Base-by-base conservation (phyloP, 371 early-diverging fungal species). In the Coemansia sp. region DNA sequence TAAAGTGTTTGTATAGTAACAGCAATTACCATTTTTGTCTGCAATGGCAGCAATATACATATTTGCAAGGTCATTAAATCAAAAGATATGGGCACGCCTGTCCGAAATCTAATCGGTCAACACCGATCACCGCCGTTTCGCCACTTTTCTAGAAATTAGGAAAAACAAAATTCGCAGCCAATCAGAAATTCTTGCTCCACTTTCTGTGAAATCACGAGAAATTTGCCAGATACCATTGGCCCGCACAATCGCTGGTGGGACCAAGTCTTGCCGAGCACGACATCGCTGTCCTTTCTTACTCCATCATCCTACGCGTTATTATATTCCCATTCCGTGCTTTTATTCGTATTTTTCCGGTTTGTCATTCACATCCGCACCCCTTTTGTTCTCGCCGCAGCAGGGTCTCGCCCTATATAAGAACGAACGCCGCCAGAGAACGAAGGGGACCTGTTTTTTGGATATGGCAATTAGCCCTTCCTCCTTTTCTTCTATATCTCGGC, bases 381-480 rank as follows among this genome's bases (percentile, higher is more conserved):
- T 13, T 52, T 26, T 26, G 52, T 26, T 26, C 14, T 24, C 11
- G 51, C 51, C 18, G 18, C 51, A 21, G 10, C 16, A 21, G 51
- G 22, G 22, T 24, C 52, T 24, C 14, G 13, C 26, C 52, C 10
- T 52, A 52, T 52, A 52, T 52, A 52, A 52, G 45, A 45, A 24
- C 52, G 24, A 18, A 26, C 3, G 18, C 52, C 26, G 10, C 26
- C 24, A 26, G 52, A 22, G 18, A 26, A 11, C 52, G 48, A 8
- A 48, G 18, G 48, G 18, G 18, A 48, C 13, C 13, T 39, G 8
- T 57, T 39, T 39, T 39, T n/a, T 34, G n/a, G 39, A 8, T n/a
- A 57, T 57, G 58, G 58, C 58, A 57, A 57, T 57, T 40, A 57
- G 58, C 22, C 58, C 58, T 11, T 24, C 52, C 26, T 52, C 26